Evolutionary conservation across 2,329 filamentous ascomycete species (phyloP), one percentile per base, ranked within the genome.

Genomic region (Sporothrix inflata): DNA sequence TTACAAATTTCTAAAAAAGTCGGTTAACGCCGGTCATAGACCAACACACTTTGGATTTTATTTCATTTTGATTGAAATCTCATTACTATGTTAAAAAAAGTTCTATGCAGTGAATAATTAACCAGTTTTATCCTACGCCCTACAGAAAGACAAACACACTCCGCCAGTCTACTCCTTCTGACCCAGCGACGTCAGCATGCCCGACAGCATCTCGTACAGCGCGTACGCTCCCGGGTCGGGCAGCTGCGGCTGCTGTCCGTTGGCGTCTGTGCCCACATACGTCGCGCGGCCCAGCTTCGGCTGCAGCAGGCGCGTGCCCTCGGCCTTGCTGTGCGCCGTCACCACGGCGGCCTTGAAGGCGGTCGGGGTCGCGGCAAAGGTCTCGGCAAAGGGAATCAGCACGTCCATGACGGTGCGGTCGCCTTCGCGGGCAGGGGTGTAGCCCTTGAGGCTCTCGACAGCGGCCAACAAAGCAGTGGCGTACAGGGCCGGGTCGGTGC

Each of bases 271-370:
- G 55, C 85, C 86, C 1, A 92, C 87, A 76, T 93, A 93, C 0
- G 91, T 91, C 11, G 90, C 90, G 69, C 90, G 83, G 2, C 91
- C 91, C 40, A 93, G 81, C 76, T 84, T 88, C 11, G 91, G 89
- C 79, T 84, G 87, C 85, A 92, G 88, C 34, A 83, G 87, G 79
- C 86, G 90, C 5, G 91, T 92, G 5, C 83, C 84, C 77, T 90
- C 86, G 3, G 90, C 86, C 7, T 90, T 90, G 55, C 83, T 80
- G 8, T 87, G 82, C 0, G 90, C 91, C 1, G 88, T 88, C 72
- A 83, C 80, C 11, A 91, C 88, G 1, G 86, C 89, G 9, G 83
- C 83, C 3, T 85, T 84, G 69, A 92, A 85, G 63, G 84, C 76
- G 11, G 27, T 9, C 24, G 55, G 55, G 1, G 83, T 83, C 1